Base-by-base conservation (phyloP, 2,329 filamentous ascomycete genomes). In the Claviceps digitariae region DNA sequence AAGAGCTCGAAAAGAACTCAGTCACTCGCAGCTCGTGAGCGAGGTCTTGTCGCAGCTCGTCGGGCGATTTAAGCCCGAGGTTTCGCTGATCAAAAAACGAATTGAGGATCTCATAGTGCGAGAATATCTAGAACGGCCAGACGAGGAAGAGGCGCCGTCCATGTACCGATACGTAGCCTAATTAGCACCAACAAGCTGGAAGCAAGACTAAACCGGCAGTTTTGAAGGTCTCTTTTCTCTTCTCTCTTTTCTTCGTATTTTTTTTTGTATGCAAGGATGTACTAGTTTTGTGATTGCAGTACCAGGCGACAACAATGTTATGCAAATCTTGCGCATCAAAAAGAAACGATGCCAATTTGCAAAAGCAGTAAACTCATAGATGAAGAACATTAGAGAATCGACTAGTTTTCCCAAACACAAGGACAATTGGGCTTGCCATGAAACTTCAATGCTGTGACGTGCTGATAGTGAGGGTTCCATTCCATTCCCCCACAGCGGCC, bases 81-180 rank as follows among this genome's bases (percentile, higher is more conserved):
- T 90, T 38, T 74, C 76, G 31, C 81, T 90, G 70, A 84, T 91
- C 70, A 91, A 91, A 74, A 84, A 81, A 65, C 81, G 83, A n/a
- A 84, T 91, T 55, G 87, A 90, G 65, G 83, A 83, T 57, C 71
- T 91, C 50, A 87, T 91, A 50, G 78, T 81, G 56, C 76, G 86
- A 56, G 87, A 91, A 63, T 91, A 90, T 59, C 72, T 91, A 21
- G 86, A 90, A 69, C 79, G 87, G 4, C 66, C 68, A 6, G 76
- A 86, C 15, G 86, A 89, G 47, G 82, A 82, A 10, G 76, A 73
- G n/a, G 76, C 76, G 31, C 68, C 79, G 6, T 78, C 85, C 36
- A 76, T 77, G 12, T 90, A 90, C 66, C 75, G 78, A 57, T 90
- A 90, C 61, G 67, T 90, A 40, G 86, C 86, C 27, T 90, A 70